Evolutionary conservation across 345 rosid species (phyloP).

Genomic region (Syzygium jambos): DNA sequence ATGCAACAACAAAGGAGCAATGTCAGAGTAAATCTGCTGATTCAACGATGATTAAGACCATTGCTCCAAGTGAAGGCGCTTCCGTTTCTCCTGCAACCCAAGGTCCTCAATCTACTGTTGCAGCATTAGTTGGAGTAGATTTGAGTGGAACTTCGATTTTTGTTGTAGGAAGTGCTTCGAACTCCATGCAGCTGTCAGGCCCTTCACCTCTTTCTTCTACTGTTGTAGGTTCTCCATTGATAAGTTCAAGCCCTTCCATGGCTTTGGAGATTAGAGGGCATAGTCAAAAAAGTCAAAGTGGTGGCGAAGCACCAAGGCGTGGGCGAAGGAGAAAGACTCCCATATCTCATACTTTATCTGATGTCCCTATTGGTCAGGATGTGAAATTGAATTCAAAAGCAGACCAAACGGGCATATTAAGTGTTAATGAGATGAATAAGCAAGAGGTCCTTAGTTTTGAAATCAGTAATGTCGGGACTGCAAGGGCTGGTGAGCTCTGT

Average conservation of each 20-base stretch:
- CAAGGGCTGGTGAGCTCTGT: not conserved
- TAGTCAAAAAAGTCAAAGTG: slow-evolving; percentile 29
- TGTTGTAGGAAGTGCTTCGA: slow-evolving; percentile 23
- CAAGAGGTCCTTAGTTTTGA: not conserved
- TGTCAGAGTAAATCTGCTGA: slow-evolving; percentile 14
- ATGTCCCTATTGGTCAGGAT: slow-evolving; percentile 10
- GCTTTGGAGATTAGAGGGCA: slow-evolving; percentile 22
- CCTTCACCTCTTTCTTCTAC: slow-evolving; percentile 12
- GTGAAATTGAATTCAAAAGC: slow-evolving; percentile 1
- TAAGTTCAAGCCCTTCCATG: not conserved
- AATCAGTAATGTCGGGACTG: not conserved
- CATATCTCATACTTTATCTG: slow-evolving; percentile 13
- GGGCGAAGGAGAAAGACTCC: slow-evolving; percentile 34
- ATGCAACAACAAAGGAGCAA: slow-evolving; percentile 15
- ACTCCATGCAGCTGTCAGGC: slow-evolving; percentile 10
- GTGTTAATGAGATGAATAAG: not conserved
- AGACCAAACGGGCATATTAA: not conserved
- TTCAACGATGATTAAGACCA: slow-evolving; percentile 11
- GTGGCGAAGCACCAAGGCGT: slow-evolving; percentile 24
- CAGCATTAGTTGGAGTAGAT: slow-evolving; percentile 13
- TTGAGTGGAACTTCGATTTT: slow-evolving; percentile 8
- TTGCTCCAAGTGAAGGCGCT: slow-evolving; percentile 10
- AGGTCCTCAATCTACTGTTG: slow-evolving; percentile 11
- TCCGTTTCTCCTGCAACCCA: slow-evolving; percentile 11
- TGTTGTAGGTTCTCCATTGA: slow-evolving; percentile 13